Evolutionary conservation across 2,329 filamentous ascomycete species (phyloP), one percentile per base, ranked within the genome.

Genomic region (Colletotrichum sidae): DNA sequence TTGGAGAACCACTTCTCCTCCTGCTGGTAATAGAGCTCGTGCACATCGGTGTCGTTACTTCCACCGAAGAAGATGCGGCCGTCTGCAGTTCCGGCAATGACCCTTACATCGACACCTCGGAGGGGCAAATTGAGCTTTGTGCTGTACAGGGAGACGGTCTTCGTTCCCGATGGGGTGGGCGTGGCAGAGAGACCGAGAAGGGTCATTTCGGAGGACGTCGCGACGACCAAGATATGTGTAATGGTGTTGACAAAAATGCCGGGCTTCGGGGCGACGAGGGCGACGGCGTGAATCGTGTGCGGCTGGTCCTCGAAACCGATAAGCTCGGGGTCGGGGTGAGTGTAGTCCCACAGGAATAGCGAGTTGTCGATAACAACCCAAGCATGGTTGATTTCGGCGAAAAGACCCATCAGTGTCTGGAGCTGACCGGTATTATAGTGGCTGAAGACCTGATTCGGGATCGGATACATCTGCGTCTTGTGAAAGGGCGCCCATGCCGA

Each of bases 281-380:
- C 94, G 47, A 99, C 92, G n/a, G 92, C 89, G 46, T 93, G 94
- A 72, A 99, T 98, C 69, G 89, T 93, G 75, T 96, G 90, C 7
- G 89, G 84, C 77, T 95, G 92, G 71, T 97, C 94, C 76, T 98
- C 95, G 73, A 92, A 97, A 15, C 95, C 95, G 69, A 97, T 91
- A 46, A 97, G 84, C 75, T 97, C 92, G 6, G 95, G 93, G 70
- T 95, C 93, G n/a, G 92, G 89, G 75, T 93, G 88, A 7, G 94
- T 97, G 77, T 97, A 99, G 79, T 99, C 95, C 96, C 96, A 99
- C 13, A 99, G 84, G 76, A 97, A 99, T 49, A 99, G 84, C 68
- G 93, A 92, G 80, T 97, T 97, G 80, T 99, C 96, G 75, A 99
- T 96, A 33, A 92, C 89, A 60, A 97, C 92, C 92, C 94, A 99